Evolutionary conservation across 2,329 filamentous ascomycete genomes (phyloP).

Genomic region (Botrytis byssoidea): DNA sequence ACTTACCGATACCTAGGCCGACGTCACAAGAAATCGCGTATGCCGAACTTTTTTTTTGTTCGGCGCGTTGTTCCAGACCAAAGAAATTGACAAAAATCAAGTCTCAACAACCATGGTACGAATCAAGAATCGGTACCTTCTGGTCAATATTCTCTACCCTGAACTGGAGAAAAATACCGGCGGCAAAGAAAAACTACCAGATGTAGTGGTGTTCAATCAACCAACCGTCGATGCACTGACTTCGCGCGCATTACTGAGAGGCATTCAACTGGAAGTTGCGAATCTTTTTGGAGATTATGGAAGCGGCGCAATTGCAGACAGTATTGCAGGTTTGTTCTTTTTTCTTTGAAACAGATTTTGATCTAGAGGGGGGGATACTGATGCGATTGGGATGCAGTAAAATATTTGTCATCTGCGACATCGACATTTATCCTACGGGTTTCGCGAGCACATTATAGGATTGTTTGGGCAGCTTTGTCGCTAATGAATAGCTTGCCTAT

Average conservation of each 20-base stretch:
- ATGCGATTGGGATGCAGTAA: conserved; percentile 55
- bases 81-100: background rate
- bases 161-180: conserved; percentile 41
- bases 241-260: conserved; percentile 61
- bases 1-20: conserved; percentile 4
- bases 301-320: conserved; percentile 67
- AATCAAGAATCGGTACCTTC: conserved; percentile 91
- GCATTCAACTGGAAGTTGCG: conserved; percentile 68
- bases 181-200: conserved; percentile 46
- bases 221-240: conserved; percentile 74
- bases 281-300: conserved; percentile 88
- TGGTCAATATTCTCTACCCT: conserved; percentile 92
- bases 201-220: conserved; percentile 71
- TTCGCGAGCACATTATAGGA: conserved; percentile 75
- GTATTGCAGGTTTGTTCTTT: conserved; percentile 59
- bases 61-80: conserved; percentile 8
- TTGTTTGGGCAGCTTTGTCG: conserved; percentile 87
- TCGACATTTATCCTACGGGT: conserved; percentile 90
- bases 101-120: conserved; percentile 70
- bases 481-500: conserved; percentile 68
- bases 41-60: conserved; percentile 15
- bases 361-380: background rate
- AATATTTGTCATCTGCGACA: conserved; percentile 89
- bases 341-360: background rate
- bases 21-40: conserved; percentile 22